Conservation (phyloP, 2,329 filamentous ascomycete species). For the Penicillium thymicola region DNA sequence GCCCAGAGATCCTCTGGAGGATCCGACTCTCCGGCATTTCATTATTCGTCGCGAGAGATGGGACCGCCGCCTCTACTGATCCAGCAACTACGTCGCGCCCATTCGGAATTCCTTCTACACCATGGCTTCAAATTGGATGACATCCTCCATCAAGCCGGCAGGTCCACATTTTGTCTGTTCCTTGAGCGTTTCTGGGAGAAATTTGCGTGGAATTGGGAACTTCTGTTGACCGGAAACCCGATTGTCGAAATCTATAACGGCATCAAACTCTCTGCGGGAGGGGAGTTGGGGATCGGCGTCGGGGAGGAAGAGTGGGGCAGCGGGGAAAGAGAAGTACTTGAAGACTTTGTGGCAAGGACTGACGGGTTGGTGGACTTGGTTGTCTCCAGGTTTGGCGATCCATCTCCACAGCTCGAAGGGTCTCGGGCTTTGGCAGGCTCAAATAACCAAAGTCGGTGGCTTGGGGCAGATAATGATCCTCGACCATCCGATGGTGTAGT, state of each 20-base stretch:
- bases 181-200: constrained; percentile 78
- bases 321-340: constrained; percentile 86
- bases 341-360: constrained; percentile 75
- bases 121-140: constrained; percentile 72
- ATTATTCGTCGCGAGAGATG: constrained; percentile 88
- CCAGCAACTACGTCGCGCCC: constrained; percentile 76
- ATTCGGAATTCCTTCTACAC: constrained; percentile 81
- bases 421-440: constrained; percentile 12
- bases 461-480: constrained; percentile 67
- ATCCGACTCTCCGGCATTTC: constrained; percentile 51
- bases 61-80: constrained; percentile 75
- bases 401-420: constrained; percentile 33
- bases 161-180: constrained; percentile 67
- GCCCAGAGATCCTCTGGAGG: constrained; percentile 37
- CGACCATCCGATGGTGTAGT: constrained; percentile 76
- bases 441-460: constrained; percentile 56
- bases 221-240: constrained; percentile 86
- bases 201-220: constrained; percentile 70
- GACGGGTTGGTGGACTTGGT: constrained; percentile 84
- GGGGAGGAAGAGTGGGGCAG: constrained; percentile 95
- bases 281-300: constrained; percentile 88
- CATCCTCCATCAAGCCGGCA: constrained; percentile 63
- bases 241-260: constrained; percentile 74
- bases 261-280: constrained; percentile 82
- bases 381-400: constrained; percentile 77